These are phyloP conservation scores for Geotrichum phurueaensis DNA, from an alignment of 1,139 yeast genomes.

Conservation along the genomic window DNA sequence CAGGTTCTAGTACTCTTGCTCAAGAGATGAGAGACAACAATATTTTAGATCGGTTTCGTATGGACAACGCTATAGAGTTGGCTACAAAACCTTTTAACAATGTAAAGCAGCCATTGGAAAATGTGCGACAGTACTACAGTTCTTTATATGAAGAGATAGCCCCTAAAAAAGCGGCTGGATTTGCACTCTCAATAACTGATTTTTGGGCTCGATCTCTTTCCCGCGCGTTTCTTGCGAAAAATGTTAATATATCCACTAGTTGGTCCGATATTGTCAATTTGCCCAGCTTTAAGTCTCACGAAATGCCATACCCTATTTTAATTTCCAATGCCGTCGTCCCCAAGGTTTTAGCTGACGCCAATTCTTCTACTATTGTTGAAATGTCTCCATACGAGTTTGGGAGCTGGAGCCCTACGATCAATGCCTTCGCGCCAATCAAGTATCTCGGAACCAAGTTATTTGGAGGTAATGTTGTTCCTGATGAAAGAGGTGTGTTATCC, in stretches of 20 bases:
- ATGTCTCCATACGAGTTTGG: conserved; percentile 80
- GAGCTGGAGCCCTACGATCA: conserved; percentile 77
- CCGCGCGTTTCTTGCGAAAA: conserved; percentile 53
- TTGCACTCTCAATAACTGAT: conserved; percentile 64
- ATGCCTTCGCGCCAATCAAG: conserved; percentile 59
- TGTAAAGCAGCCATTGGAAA: background rate
- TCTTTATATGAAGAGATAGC: conserved; percentile 45
- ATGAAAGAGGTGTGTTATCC: conserved; percentile 9
- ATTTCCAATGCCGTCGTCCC: conserved; percentile 76
- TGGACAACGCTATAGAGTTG: background rate
- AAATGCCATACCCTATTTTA: conserved; percentile 80
- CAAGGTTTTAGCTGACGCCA: conserved; percentile 46
- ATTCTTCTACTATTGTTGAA: conserved; percentile 71
- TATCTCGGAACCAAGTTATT: conserved; percentile 66
- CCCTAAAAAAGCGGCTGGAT: conserved; percentile 65
- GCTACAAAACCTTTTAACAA: background rate
- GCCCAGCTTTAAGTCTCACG: conserved; percentile 47
- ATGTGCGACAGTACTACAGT: conserved; percentile 46
- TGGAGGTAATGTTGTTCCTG: conserved; percentile 42
- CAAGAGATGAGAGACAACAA: background rate
- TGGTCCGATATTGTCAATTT: conserved; percentile 57
- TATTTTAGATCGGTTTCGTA: background rate
- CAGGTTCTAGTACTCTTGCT: background rate
- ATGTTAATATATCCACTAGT: conserved; percentile 54
- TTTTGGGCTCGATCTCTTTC: conserved; percentile 82